Conservation (phyloP, 169 alveolate species). For the Plasmodium fragile region DNA sequence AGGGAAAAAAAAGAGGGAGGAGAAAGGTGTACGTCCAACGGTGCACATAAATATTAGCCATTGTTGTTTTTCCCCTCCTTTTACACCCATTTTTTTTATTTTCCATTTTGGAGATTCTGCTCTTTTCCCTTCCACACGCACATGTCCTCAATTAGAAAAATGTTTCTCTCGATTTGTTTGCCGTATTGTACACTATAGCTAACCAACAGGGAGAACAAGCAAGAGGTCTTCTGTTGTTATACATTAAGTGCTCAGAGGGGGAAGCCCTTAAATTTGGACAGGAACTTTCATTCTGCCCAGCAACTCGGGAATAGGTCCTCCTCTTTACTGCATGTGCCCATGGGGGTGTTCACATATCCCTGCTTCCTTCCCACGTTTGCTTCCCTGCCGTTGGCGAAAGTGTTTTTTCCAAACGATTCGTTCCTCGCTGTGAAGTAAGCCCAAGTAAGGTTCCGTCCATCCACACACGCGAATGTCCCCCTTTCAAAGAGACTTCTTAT, state of each 20-base stretch:
- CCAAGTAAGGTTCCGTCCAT: neutral
- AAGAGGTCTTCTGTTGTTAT: neutral
- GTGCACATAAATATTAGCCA: neutral
- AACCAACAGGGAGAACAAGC: neutral
- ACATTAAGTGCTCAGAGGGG: neutral
- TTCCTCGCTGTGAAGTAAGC: neutral
- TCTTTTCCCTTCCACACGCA: neutral
- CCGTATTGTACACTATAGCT: neutral
- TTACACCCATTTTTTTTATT: neutral
- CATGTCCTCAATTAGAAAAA: neutral
- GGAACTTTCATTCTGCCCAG: neutral
- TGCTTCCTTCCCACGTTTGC: neutral
- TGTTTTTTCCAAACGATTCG: neutral
- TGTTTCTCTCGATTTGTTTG: neutral
- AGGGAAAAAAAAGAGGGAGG: neutral
- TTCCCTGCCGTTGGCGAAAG: neutral
- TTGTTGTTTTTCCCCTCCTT: neutral
- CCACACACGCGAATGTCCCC: neutral
- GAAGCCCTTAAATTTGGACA: neutral
- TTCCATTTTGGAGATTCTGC: neutral
- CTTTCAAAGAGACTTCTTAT: conserved; percentile 40
- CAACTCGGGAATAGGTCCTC: neutral
- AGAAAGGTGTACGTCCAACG: neutral
- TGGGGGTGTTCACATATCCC: neutral
- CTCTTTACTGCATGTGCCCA: neutral